phyloP scores from a whole-genome alignment of 352 stramenopile species.

The Blastocystis sp. region DNA sequence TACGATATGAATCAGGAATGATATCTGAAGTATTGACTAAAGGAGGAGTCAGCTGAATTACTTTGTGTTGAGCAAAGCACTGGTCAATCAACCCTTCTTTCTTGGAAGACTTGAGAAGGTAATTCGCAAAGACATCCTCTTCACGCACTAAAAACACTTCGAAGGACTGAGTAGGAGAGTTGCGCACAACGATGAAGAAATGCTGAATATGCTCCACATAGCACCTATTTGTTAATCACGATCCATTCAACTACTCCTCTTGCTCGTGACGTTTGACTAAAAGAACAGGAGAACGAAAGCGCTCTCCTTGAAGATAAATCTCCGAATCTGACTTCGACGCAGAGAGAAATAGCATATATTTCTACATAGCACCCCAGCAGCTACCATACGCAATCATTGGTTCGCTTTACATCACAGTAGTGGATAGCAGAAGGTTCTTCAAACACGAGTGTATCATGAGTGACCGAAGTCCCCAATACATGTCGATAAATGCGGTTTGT shows the following conservation, averaged over 20 bases:
- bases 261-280: not conserved
- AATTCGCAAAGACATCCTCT: slow-evolving; percentile 11
- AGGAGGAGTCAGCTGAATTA: not conserved
- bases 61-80: slow-evolving; percentile 18
- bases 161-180: not conserved
- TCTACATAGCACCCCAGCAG: not conserved
- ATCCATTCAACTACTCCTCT: not conserved
- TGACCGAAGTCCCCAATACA: slow-evolving; percentile 21
- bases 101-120: not conserved
- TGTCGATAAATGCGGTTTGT: slow-evolving; percentile 41
- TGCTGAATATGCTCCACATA: slow-evolving; percentile 57
- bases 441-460: slow-evolving; percentile 10
- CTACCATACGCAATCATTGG: not conserved
- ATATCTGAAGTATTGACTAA: not conserved
- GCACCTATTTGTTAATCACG: not conserved
- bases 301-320: not conserved
- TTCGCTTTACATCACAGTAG: slow-evolving; percentile 57
- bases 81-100: slow-evolving; percentile 31
- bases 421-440: slow-evolving; percentile 26
- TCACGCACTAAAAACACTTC: slow-evolving; percentile 54
- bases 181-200: slow-evolving; percentile 23
- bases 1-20: not conserved
- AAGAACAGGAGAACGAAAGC: not conserved
- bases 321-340: slow-evolving; percentile 17
- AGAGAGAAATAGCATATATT: slow-evolving; percentile 10